Evolutionary conservation across 2,329 filamentous ascomycete genomes (phyloP).

Genomic region (Botrytis squamosa): DNA sequence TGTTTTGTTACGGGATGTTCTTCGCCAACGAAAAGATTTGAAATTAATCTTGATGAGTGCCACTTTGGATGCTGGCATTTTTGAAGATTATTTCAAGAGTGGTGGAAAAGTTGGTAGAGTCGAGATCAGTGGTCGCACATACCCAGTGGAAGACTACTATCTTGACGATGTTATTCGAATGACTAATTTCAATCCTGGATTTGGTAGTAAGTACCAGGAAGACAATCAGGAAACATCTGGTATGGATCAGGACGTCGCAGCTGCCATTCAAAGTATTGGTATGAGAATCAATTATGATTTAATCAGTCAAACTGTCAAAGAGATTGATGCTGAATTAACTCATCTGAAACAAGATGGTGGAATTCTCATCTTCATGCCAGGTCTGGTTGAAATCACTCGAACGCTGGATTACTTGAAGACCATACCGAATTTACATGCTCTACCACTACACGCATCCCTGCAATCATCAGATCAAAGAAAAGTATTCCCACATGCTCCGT

Average conservation of each 20-base stretch:
- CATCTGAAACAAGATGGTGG: slow-evolving; percentile 69
- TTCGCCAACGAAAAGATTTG: slow-evolving; percentile 71
- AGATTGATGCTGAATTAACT: slow-evolving; percentile 75
- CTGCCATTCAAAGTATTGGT: slow-evolving; percentile 69
- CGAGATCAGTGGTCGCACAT: slow-evolving; percentile 85
- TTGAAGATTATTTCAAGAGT: slow-evolving; percentile 77
- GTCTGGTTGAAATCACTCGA: slow-evolving; percentile 85
- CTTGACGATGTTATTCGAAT: slow-evolving; percentile 82
- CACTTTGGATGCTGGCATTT: slow-evolving; percentile 84
- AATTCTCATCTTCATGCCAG: slow-evolving; percentile 93
- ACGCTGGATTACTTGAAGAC: slow-evolving; percentile 67
- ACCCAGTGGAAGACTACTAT: slow-evolving; percentile 85
- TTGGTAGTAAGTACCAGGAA: slow-evolving; percentile 42
- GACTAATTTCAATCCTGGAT: slow-evolving; percentile 64
- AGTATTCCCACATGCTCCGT: slow-evolving; percentile 76
- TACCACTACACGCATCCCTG: slow-evolving; percentile 89
- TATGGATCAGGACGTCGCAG: slow-evolving; percentile 60
- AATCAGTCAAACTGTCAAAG: slow-evolving; percentile 73
- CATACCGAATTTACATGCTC: slow-evolving; percentile 68
- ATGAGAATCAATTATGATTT: slow-evolving; percentile 90
- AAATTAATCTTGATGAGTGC: slow-evolving; percentile 96
- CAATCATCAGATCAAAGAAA: slow-evolving; percentile 83
- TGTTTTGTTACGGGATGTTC: slow-evolving; percentile 79
- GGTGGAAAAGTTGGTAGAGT: slow-evolving; percentile 73
- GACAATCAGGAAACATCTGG: slow-evolving; percentile 47